Base-by-base conservation (phyloP, 164 flowering plant genomes). In the Dillenia suffruticosa region DNA sequence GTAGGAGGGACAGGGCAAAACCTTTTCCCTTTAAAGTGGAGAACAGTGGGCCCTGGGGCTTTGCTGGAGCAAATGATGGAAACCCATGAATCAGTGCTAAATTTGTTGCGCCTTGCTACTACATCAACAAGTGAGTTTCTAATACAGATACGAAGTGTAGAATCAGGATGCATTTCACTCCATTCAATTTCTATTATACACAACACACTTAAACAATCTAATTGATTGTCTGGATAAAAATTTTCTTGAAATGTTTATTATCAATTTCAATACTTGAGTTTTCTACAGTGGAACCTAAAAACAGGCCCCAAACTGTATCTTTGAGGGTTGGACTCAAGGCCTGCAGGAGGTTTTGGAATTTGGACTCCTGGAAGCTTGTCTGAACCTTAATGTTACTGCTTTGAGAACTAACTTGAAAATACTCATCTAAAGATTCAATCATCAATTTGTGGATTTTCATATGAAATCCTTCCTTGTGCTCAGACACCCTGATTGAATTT, bases 1-100 rank as follows among this genome's bases (percentile, higher is more conserved):
- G 98, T 51, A 83, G 98, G 76, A 86, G 98, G 71, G 98, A 94
- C 53, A 82, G 96, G 74, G 97, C 98, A 51, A 94, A 86, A 71
- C 96, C 98, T 45, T 71, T 94, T 77, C 82, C 95, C 51, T 94
- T 94, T 72, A 94, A 89, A 76, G 32, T 94, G 76, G 95, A 90
- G 46, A 66, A 77, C 5, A 82, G 84, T 73, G 98, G 97, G 19
- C 77, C 71, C 63, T 86, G 88, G 97, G 98, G 98, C 51, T 94
- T 90, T 72, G 75, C 79, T 61, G 98, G 97, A 69, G 72, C 96
- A 49, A 90, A 87, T 79, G 86, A 79, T 22, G 97, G 86, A 55
- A 90, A 87, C 73, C 98, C 98, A 46, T 66, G 73, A 64, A 94
- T 94, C 57, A 87, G 70, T 77, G 81, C 96, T 2, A 58, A 84